phyloP scores from a whole-genome alignment of 768 basidiomycete species.

The Mycena epipterygia region DNA sequence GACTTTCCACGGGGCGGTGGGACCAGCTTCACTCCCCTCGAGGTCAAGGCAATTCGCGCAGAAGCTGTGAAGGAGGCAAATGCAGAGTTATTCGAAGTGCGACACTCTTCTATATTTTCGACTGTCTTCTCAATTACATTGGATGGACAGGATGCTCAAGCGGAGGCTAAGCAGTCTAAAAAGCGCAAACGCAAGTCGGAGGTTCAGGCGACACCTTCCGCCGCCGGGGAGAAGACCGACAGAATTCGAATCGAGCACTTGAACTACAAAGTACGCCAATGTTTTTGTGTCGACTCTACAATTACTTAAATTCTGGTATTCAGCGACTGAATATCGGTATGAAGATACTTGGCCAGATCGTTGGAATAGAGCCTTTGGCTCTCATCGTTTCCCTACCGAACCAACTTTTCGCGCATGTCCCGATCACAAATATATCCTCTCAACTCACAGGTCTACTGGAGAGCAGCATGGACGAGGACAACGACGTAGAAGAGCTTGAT shows the following conservation, averaged over 20 bases:
- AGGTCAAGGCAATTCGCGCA: conserved; percentile 87
- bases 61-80: conserved; percentile 91
- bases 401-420: conserved; percentile 93
- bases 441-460: conserved; percentile 84
- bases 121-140: conserved; percentile 6
- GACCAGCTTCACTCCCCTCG: conserved; percentile 87
- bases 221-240: conserved; percentile 62
- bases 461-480: conserved; percentile 66
- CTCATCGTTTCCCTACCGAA: conserved; percentile 96
- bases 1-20: conserved; percentile 98
- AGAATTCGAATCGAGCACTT: conserved; percentile 87
- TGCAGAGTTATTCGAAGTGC: conserved; percentile 80
- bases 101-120: neutral
- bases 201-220: conserved; percentile 44
- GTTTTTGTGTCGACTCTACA: neutral
- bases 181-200: conserved; percentile 66
- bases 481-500: conserved; percentile 58
- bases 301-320: conserved; percentile 24
- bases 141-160: conserved; percentile 55
- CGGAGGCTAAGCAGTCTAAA: conserved; percentile 56
- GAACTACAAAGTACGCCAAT: conserved; percentile 84
- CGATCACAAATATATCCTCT: conserved; percentile 91
- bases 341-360: conserved; percentile 90
- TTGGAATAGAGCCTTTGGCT: conserved; percentile 88
- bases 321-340: conserved; percentile 87